Percentiles rank a stretch among this genome's conserved stretches.
These are phyloP conservation scores for Gaertneriomyces semiglobifer DNA, from an alignment of 192 early-diverging fungal genomes.

Conservation along the genomic window DNA sequence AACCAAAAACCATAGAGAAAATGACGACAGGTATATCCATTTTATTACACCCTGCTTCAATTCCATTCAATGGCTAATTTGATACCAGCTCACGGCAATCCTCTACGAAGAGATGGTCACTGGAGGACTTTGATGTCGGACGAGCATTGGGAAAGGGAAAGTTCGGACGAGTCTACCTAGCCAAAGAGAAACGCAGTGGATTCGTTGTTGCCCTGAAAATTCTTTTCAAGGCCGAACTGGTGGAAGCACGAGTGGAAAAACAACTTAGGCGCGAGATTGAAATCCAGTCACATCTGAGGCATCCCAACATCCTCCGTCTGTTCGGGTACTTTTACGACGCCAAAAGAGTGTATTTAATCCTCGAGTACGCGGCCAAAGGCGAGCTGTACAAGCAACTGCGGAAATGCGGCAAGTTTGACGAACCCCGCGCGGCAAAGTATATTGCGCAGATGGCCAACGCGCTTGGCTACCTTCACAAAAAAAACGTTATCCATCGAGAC, in stretches of 20 bases:
- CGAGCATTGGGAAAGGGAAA: slow-evolving; percentile 87
- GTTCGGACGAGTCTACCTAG: slow-evolving; percentile 92
- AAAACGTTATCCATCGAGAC: slow-evolving; percentile 92
- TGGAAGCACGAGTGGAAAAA: slow-evolving; percentile 71
- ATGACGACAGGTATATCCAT: no score
- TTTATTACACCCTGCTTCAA: no score
- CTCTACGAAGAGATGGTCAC: slow-evolving; percentile 35
- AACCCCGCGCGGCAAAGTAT: slow-evolving; percentile 77
- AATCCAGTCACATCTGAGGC: slow-evolving; percentile 88
- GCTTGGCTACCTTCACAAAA: slow-evolving; percentile 79
- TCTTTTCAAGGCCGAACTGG: slow-evolving; percentile 78
- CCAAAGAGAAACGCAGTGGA: slow-evolving; percentile 78
- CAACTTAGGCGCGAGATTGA: slow-evolving; percentile 95
- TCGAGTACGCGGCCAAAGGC: slow-evolving; percentile 93
- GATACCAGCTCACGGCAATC: no score
- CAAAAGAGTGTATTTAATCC: slow-evolving; percentile 86
- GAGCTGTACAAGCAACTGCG: slow-evolving; percentile 86
- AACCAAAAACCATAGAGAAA: no score
- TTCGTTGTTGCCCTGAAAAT: slow-evolving; percentile 93
- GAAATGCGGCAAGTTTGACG: slow-evolving; percentile 67
- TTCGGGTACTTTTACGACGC: slow-evolving; percentile 95
- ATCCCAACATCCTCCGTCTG: slow-evolving; percentile 89
- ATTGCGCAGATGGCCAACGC: slow-evolving; percentile 85
- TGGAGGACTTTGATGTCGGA: slow-evolving; percentile 90
- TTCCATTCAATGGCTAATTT: no score